phyloP scores from a whole-genome alignment of 176 grass and related monocot genomes.

The Bolboschoenus planiculmis region DNA sequence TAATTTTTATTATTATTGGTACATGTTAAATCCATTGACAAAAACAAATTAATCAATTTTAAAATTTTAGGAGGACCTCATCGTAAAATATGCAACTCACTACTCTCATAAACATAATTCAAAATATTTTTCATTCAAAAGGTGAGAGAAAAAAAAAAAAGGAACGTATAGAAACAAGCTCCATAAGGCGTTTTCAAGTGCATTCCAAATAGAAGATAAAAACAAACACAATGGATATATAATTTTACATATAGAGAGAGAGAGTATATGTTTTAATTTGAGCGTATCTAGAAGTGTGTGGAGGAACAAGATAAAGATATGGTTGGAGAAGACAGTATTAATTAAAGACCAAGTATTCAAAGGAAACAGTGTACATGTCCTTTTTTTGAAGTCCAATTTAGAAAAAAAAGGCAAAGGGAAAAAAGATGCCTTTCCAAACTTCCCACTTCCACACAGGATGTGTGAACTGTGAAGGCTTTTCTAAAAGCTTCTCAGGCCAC shows the following conservation, averaged over 20 bases:
- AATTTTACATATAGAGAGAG: neutral
- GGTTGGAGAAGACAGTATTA: neutral
- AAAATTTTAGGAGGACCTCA: neutral
- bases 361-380: neutral
- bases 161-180: too few species aligned
- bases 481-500: neutral
- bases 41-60: neutral
- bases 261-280: neutral
- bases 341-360: neutral
- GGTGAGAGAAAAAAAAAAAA: too few species aligned
- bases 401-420: neutral
- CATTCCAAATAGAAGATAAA: neutral
- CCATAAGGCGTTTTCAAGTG: too few species aligned
- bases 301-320: neutral
- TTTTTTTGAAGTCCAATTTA: neutral
- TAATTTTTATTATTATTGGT: neutral
- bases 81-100: neutral
- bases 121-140: neutral
- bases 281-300: neutral
- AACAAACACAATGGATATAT: neutral
- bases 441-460: neutral
- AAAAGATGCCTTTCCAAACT: slow-evolving; percentile 6
- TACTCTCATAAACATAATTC: neutral
- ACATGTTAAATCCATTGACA: neutral
- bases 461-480: neutral